Evolutionary conservation across 495 filamentous ascomycete genomes (phyloP), one percentile per base, ranked within the genome.

Genomic region (Penicillium roqueforti): DNA sequence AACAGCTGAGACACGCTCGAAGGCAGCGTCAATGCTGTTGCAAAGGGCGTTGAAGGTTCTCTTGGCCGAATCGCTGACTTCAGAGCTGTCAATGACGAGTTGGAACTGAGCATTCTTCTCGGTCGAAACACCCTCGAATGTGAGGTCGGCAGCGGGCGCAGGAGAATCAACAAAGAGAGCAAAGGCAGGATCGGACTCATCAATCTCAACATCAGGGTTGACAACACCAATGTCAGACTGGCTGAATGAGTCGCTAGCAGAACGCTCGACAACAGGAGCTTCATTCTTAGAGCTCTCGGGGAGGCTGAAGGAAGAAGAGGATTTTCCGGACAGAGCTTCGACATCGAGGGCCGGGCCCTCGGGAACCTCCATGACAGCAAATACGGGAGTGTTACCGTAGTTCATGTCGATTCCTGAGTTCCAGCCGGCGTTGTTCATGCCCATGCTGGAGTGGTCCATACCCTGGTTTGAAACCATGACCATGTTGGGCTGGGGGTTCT

Each of bases 341-440:
- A 77, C 66, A 51, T 92, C 86, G 36, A 86, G 63, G n/a, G 70
- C 74, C 25, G 87, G 86, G 3, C 85, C 80, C 56, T 86, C 77
- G 10, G 90, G 88, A 16, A 95, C 76, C 42, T 87, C 82, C 16
- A 87, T 68, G n/a, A 95, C 83, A 46, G 89, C 81, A 59, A 85
- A 97, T 39, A 95, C 88, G 39, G 86, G 82, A 10, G 88, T 81
- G 58, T 88, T 86, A 63, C 84, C 86, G 55, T 70, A 81, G 66
- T 73, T 77, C 63, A 81, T 76, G 55, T 78, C 71, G 40, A 76
- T 78, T 37, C 73, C 78, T 38, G 74, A 70, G 63, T 80, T 81
- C 73, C 79, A 85, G 38, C 73, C 76, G 50, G 63, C 73, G 57
- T 74, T 77, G 51, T 65, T 71, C 32, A 85, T 59, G 61, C 78